Evolutionary conservation across 2,329 filamentous ascomycete genomes (phyloP).

Genomic region (Colletotrichum orbiculare): DNA sequence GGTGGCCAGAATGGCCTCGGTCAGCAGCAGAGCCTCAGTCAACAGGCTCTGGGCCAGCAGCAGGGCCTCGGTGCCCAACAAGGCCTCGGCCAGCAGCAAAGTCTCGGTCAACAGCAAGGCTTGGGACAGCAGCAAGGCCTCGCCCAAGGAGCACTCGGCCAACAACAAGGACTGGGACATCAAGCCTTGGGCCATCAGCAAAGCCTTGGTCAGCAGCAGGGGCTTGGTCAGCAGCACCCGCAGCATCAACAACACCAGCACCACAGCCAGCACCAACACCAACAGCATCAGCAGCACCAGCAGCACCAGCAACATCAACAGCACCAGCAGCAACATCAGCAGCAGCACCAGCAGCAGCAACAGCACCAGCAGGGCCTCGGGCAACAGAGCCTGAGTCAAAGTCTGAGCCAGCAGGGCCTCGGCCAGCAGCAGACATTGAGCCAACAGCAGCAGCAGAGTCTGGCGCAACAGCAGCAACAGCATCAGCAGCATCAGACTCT

Average conservation of each 20-base stretch:
- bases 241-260: conserved; percentile 41
- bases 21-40: conserved; percentile 35
- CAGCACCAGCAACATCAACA: conserved; percentile 45
- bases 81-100: conserved; percentile 28
- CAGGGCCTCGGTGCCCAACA: conserved; percentile 30
- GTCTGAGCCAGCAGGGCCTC: conserved; percentile 45
- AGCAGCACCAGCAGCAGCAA: conserved; percentile 42
- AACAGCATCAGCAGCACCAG: conserved; percentile 44
- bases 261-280: conserved; percentile 36
- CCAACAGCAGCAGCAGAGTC: conserved; percentile 44
- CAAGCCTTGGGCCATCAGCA: conserved; percentile 21
- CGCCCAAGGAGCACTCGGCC: conserved; percentile 27
- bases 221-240: conserved; percentile 35
- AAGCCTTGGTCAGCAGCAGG: conserved; percentile 24
- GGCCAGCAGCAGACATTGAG: conserved; percentile 45
- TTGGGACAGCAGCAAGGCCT: conserved; percentile 30
- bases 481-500: conserved; percentile 46
- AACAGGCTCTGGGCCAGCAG: conserved; percentile 32
- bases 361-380: conserved; percentile 42
- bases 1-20: conserved; percentile 30
- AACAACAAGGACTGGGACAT: conserved; percentile 26
- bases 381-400: conserved; percentile 38
- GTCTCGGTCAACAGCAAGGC: conserved; percentile 32
- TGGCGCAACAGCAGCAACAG: conserved; percentile 43
- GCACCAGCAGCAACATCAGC: conserved; percentile 40